phyloP scores from a whole-genome alignment of 2,329 filamentous ascomycete genomes.

The Calonectria crousiana region DNA sequence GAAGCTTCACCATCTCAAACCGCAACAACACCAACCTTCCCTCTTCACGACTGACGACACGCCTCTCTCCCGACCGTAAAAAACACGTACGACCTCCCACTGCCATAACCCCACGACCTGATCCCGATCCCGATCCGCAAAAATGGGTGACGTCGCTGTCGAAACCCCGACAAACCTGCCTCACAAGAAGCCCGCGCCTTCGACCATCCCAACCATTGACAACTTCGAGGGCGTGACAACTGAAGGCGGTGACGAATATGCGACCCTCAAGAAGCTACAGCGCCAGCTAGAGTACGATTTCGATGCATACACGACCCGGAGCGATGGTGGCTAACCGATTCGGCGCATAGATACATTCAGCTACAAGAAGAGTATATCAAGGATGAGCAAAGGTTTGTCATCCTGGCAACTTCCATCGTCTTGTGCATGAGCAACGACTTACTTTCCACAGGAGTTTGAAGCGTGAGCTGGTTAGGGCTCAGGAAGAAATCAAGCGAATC shows the following conservation, averaged over 20 bases:
- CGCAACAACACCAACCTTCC: slow-evolving; percentile 26
- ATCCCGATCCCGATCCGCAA: slow-evolving; percentile 42
- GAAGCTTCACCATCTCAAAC: slow-evolving; percentile 39
- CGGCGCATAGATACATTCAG: slow-evolving; percentile 81
- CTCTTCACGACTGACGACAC: slow-evolving; percentile 25
- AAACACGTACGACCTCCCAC: not conserved
- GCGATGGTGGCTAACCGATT: slow-evolving; percentile 33
- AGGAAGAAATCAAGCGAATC: slow-evolving; percentile 99
- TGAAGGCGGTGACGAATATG: slow-evolving; percentile 93
- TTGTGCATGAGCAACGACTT: slow-evolving; percentile 30
- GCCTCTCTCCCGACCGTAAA: slow-evolving; percentile 1
- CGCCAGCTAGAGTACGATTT: slow-evolving; percentile 86
- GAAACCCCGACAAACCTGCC: slow-evolving; percentile 82
- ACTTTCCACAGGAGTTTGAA: slow-evolving; percentile 81
- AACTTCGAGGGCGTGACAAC: slow-evolving; percentile 85
- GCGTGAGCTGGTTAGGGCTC: slow-evolving; percentile 94
- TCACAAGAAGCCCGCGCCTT: slow-evolving; percentile 84
- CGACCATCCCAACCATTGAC: slow-evolving; percentile 90
- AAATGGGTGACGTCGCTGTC: slow-evolving; percentile 89
- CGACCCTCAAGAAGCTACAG: slow-evolving; percentile 95
- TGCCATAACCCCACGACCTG: not conserved
- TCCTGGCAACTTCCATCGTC: not conserved
- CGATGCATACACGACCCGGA: slow-evolving; percentile 4
- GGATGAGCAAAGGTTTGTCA: slow-evolving; percentile 89
- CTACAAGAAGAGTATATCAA: slow-evolving; percentile 99